Evolutionary conservation across 2,329 filamentous ascomycete species (phyloP), one percentile per base, ranked within the genome.

Genomic region (Huntiella moniliformis): DNA sequence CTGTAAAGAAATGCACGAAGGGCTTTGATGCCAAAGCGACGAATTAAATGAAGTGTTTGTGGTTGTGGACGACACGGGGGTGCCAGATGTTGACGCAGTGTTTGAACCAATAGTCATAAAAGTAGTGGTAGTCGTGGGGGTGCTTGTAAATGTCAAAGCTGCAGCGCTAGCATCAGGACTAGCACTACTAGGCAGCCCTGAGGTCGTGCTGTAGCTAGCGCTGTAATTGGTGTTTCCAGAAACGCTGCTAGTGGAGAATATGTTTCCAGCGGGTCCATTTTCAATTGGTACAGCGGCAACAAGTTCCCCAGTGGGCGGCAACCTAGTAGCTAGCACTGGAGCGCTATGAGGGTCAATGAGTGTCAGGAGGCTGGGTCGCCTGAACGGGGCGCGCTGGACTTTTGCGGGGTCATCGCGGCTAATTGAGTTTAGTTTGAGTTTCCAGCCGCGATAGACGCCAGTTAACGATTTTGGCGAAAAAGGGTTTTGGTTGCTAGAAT

Each of bases 361-460:
- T 6, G 22, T 28, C 22, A 46, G 47, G 39, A 46, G 47, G 47
- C 44, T 49, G 47, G 47, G 47, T 35, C 35, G 31, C 33, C 38
- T 38, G 33, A 33, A 31, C 34, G 44, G 10, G 43, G 39, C 38
- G 42, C 43, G 47, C 47, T 43, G 43, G 44, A 42, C 44, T 52
- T 61, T 66, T 39, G 61, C 53, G 45, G 63, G 58, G 40, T 70
- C 64, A 44, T 67, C 64, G 41, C 63, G 61, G 38, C 56, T 57
- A 11, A 62, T 62, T 5, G 67, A 62, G 32, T 46, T 44, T 43
- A 49, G 15, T 45, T 46, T 49, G 8, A 40, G 39, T 54, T 63
- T 67, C 51, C 71, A 60, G 51, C 67, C 67, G 52, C 68, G 67
- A 54, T 70, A 70, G 52, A 70, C 66, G 52, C 66, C 66, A 39